A percentile compares a stretch with the other conserved stretches of the same genome.
Conservation (phyloP, 1,139 yeast species). For the Fermentozyma sake region DNA sequence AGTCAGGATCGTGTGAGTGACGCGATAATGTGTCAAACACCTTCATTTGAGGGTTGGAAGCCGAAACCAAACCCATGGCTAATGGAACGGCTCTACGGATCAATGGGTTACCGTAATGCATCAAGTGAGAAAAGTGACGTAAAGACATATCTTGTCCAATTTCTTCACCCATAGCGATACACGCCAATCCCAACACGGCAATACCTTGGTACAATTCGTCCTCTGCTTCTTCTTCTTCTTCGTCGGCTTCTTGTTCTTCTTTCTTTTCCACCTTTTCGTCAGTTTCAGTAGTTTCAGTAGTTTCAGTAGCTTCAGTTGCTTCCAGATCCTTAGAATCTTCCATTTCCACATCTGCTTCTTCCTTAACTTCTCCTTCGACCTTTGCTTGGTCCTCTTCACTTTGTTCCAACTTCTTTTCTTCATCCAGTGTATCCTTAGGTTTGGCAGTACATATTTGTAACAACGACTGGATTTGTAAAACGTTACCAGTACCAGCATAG, state of each 20-base stretch:
- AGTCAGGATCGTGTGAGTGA: conserved; percentile 92
- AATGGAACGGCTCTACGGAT: conserved; percentile 94
- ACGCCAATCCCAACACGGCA: conserved; percentile 91
- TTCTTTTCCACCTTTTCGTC: conserved; percentile 22
- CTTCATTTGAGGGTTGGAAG: conserved; percentile 95
- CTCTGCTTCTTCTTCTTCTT: conserved; percentile 35
- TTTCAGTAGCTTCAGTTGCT: conserved; percentile 17
- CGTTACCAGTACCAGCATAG: conserved; percentile 97
- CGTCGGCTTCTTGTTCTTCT: conserved; percentile 24
- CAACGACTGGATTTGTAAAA: conserved; percentile 86
- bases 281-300: conserved; percentile 22
- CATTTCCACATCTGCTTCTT: conserved; percentile 18
- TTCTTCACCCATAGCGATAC: conserved; percentile 96
- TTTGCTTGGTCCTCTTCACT: conserved; percentile 33
- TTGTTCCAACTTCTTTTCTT: conserved; percentile 32
- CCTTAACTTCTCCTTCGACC: conserved; percentile 7
- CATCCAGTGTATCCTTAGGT: conserved; percentile 36
- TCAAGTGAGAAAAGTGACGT: conserved; percentile 94
- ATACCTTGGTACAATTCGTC: conserved; percentile 78
- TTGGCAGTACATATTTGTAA: conserved; percentile 81
- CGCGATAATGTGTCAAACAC: conserved; percentile 95
- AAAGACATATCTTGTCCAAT: conserved; percentile 97
- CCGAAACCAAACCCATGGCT: conserved; percentile 93
- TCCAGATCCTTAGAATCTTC: conserved; percentile 27
- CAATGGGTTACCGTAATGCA: conserved; percentile 95